Percentiles rank a stretch among this genome's conserved stretches.
Evolutionary conservation across 2,329 filamentous ascomycete genomes (phyloP).

Genomic region (Pezicula rhizophila): DNA sequence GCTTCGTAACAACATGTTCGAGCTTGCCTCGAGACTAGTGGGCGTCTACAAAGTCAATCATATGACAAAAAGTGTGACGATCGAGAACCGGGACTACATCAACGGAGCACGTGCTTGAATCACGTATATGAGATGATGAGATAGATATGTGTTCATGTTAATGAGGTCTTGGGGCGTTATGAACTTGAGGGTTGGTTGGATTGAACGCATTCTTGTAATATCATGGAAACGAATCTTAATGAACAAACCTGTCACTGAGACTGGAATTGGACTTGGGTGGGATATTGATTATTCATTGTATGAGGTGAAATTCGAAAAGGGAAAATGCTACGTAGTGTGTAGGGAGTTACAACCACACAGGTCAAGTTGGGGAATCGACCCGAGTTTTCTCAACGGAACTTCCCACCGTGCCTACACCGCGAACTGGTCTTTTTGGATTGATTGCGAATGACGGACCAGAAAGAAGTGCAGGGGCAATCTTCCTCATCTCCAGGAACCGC

Average conservation of each 20-base stretch:
- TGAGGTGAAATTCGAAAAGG: not conserved
- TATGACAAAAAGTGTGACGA: conserved; percentile 90
- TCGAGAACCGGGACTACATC: conserved; percentile 76
- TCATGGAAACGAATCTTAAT: not conserved
- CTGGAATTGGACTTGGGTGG: not conserved
- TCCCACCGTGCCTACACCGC: conserved; percentile 53
- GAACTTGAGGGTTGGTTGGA: not conserved
- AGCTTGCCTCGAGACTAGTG: conserved; percentile 88
- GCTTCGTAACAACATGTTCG: conserved; percentile 98
- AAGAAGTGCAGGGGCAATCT: conserved; percentile 50
- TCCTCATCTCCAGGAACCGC: conserved; percentile 55
- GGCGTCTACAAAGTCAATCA: conserved; percentile 99
- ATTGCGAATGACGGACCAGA: conserved; percentile 46
- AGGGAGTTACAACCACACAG: conserved; percentile 32
- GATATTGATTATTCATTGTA: not conserved
- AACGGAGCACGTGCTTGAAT: conserved; percentile 11
- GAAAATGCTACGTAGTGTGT: conserved; percentile 18
- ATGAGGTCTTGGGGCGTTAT: not conserved
- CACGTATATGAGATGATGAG: not conserved
- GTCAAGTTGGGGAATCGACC: conserved; percentile 30
- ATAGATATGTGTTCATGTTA: not conserved
- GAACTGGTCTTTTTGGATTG: conserved; percentile 40
- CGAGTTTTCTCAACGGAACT: conserved; percentile 44
- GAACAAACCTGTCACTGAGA: not conserved
- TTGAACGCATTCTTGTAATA: not conserved